Percentiles rank a stretch among this genome's conserved stretches.
Evolutionary conservation across 148 eudicot species (phyloP).

Genomic region (Beta vulgaris): DNA sequence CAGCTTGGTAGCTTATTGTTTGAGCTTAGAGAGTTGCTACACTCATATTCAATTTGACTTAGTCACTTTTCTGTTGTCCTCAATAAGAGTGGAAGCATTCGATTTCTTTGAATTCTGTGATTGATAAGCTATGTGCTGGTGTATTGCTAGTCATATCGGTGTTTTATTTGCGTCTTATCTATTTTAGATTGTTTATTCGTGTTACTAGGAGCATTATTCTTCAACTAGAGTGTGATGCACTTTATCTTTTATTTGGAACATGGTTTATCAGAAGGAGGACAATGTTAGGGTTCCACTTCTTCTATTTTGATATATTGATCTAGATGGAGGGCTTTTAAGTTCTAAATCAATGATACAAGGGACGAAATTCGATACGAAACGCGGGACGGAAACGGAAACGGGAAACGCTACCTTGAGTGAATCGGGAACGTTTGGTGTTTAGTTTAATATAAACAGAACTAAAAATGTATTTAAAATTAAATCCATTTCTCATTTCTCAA

Average conservation of each 20-base stretch:
- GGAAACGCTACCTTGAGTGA: too few species aligned
- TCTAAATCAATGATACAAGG: too few species aligned
- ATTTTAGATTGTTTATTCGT: background rate
- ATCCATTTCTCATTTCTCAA: too few species aligned
- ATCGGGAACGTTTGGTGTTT: too few species aligned
- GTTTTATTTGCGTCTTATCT: background rate
- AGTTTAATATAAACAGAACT: too few species aligned
- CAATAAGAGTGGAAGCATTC: background rate
- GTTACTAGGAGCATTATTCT: background rate
- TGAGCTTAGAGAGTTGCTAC: background rate
- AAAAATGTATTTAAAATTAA: too few species aligned
- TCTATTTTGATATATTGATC: background rate
- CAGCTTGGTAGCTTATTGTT: background rate
- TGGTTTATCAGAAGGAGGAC: background rate
- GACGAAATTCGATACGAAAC: too few species aligned
- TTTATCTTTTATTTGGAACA: background rate
- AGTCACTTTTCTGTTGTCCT: background rate
- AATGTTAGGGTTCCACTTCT: too few species aligned
- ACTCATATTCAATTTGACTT: background rate
- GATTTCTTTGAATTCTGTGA: background rate
- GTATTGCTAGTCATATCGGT: too few species aligned
- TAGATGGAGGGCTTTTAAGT: too few species aligned
- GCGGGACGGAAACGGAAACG: too few species aligned
- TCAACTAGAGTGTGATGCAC: background rate
- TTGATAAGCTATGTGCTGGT: background rate